Evolutionary conservation across 1,284 basidiomycete species (phyloP), one percentile per base, ranked within the genome.

Genomic region (Abortiporus biennis): DNA sequence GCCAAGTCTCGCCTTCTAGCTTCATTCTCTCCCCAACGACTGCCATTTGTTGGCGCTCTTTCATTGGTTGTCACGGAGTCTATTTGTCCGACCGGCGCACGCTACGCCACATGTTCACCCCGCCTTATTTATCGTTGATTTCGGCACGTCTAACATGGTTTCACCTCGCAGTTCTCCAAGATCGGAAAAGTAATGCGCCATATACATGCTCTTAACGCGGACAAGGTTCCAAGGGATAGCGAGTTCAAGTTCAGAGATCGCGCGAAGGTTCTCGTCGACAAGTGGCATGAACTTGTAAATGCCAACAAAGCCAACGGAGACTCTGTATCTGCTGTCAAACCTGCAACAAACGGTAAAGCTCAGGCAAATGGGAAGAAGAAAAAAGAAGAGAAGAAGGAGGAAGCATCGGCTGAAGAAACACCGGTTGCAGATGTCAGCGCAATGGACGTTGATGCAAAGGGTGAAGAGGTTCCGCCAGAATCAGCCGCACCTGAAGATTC

Each of bases 111-210:
- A 34, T 16, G 8, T 16, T 11, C 17, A 17, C 33, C 8, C 11
- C 9, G 17, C 17, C 8, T 34, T 8, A 9, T 9, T 9, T 29
- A 9, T 29, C 9, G 9, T 9, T n/a, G 27, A 29, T 9, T 29
- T 29, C n/a, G 27, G 27, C 27, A 9, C 27, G n/a, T n/a, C 27
- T n/a, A 29, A 9, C n/a, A n/a, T 29, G 9, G 27, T n/a, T 9
- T 29, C n/a, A 9, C n/a, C 27, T 29, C 27, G 9, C 60, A 92
- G 80, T 86, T 83, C 69, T 94, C 94, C 48, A 97, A 97, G 73
- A 96, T 98, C 57, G 92, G 89, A 66, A 98, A 98, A 67, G 94
- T 99, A 40, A 94, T 97, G 89, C 89, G 92, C 58, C 90, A 92
- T 65, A 94, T 97, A 55, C 76, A 87, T 34, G 74, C 80, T 22